Percentiles rank a stretch among this genome's conserved stretches.
These are phyloP conservation scores for Melocanna baccifera DNA, from an alignment of 176 grass and related monocot species.

Conservation along the genomic window DNA sequence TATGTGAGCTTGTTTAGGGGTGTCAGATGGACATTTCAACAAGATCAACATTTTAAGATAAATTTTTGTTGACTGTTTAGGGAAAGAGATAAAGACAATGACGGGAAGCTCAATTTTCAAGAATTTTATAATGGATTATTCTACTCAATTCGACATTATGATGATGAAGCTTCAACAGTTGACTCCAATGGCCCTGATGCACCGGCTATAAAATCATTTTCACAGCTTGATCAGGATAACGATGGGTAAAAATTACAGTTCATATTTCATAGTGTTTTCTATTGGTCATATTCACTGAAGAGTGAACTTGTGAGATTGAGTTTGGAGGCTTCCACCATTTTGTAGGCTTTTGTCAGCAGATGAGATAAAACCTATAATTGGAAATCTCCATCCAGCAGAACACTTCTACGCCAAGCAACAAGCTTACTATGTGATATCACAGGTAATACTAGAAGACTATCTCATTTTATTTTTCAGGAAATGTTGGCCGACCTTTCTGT, in stretches of 20 bases:
- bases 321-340: slow-evolving; percentile 16
- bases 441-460: slow-evolving; percentile 50
- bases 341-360: slow-evolving; percentile 75
- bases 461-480: slow-evolving; percentile 12
- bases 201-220: slow-evolving; percentile 82
- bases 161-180: slow-evolving; percentile 58
- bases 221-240: slow-evolving; percentile 79
- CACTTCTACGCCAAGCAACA: slow-evolving; percentile 88
- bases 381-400: slow-evolving; percentile 77
- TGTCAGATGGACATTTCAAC: not conserved
- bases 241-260: slow-evolving; percentile 68
- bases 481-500: not conserved
- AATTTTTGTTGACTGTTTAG: slow-evolving; percentile 43
- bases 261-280: not conserved
- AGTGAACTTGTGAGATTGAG: slow-evolving; percentile 10
- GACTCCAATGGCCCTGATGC: slow-evolving; percentile 56
- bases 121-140: slow-evolving; percentile 87
- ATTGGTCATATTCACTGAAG: slow-evolving; percentile 17
- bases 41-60: not conserved
- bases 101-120: slow-evolving; percentile 81
- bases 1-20: not conserved
- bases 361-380: slow-evolving; percentile 72
- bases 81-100: slow-evolving; percentile 92
- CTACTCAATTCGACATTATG: slow-evolving; percentile 69
- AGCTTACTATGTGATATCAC: slow-evolving; percentile 77